phyloP scores from a whole-genome alignment of 768 basidiomycete species.

The Leccinum variicolor region DNA sequence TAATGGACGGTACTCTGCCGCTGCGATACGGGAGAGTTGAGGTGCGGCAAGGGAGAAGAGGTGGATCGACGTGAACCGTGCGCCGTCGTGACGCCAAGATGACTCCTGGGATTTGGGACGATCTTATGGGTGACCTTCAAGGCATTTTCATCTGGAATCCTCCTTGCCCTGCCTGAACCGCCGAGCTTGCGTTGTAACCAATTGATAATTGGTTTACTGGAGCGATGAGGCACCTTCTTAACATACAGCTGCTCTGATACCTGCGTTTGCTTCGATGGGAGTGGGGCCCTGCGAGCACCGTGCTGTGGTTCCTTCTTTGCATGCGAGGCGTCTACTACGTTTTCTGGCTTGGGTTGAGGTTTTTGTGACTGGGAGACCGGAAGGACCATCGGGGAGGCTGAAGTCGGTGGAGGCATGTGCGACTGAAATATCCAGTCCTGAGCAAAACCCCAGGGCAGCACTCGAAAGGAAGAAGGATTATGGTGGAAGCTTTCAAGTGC shows the following conservation, averaged over 20 bases:
- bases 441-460: neutral
- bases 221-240: constrained; percentile 65
- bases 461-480: neutral
- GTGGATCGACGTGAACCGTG: constrained; percentile 24
- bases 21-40: constrained; percentile 18
- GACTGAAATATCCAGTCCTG: constrained; percentile 1
- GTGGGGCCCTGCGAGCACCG: constrained; percentile 16
- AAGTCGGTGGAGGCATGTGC: constrained; percentile 15
- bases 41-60: constrained; percentile 29
- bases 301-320: constrained; percentile 17
- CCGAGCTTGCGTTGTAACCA: constrained; percentile 89
- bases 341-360: constrained; percentile 12
- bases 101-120: constrained; percentile 13
- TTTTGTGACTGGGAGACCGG: constrained; percentile 14
- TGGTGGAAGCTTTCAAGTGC: constrained; percentile 1
- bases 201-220: constrained; percentile 83
- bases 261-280: constrained; percentile 22
- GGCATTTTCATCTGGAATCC: constrained; percentile 36
- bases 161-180: constrained; percentile 59
- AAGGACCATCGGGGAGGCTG: constrained; percentile 11
- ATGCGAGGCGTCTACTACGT: constrained; percentile 5
- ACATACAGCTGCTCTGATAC: constrained; percentile 35
- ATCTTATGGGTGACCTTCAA: constrained; percentile 12
- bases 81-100: constrained; percentile 7
- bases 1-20: constrained; percentile 19